These are phyloP conservation scores for Hanseniaspora clermontiae DNA, from an alignment of 805 yeast species.

Conservation along the genomic window DNA sequence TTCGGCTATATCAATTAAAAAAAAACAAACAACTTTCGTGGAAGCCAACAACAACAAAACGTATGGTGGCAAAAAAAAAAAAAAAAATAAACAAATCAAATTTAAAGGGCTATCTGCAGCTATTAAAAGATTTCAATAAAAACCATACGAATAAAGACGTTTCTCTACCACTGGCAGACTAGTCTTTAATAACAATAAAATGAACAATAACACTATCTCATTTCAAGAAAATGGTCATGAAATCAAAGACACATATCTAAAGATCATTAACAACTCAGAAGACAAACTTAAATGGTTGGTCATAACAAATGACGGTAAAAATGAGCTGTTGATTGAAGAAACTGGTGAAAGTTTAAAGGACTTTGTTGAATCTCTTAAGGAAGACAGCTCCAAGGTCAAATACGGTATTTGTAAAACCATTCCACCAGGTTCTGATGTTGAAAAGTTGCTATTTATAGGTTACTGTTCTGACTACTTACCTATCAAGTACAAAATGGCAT, in stretches of 20 bases:
- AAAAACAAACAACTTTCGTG: too few relatives aligned
- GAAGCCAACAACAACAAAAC: too few relatives aligned
- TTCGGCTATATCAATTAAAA: too few relatives aligned
- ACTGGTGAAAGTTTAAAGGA: slow-evolving; percentile 58
- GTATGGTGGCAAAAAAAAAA: not conserved
- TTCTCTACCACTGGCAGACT: too few relatives aligned
- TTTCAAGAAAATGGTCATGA: slow-evolving; percentile 58
- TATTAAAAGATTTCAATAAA: too few relatives aligned
- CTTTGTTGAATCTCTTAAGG: slow-evolving; percentile 55
- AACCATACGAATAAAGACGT: too few relatives aligned
- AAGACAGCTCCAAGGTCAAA: slow-evolving; percentile 72
- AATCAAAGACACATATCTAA: slow-evolving; percentile 62
- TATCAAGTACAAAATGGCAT: slow-evolving; percentile 56
- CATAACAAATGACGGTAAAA: slow-evolving; percentile 55
- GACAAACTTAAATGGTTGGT: slow-evolving; percentile 61
- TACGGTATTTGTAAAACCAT: slow-evolving; percentile 79
- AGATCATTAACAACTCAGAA: slow-evolving; percentile 61
- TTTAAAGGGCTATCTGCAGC: not conserved
- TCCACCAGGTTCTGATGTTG: slow-evolving; percentile 84
- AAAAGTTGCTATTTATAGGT: slow-evolving; percentile 72
- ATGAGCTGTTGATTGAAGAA: slow-evolving; percentile 32
- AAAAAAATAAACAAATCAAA: not conserved
- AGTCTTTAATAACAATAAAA: slow-evolving; percentile 13
- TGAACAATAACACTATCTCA: slow-evolving; percentile 38
- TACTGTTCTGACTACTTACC: slow-evolving; percentile 98